Evolutionary conservation across 345 rosid species (phyloP).

Genomic region (Eucalyptus cloeziana): DNA sequence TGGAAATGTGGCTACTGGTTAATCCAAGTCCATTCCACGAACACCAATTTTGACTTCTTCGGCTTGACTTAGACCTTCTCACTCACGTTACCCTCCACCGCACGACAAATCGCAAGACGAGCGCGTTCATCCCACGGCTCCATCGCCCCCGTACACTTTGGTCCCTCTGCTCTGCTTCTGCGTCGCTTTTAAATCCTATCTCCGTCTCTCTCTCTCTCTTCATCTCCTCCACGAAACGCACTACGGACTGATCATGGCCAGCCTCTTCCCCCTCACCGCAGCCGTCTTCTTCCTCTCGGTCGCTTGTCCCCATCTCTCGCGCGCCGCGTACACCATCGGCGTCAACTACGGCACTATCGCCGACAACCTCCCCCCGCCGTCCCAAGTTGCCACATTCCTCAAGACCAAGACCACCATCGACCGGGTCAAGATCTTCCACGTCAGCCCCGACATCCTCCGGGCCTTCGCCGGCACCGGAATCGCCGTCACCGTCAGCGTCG

Average conservation of each 20-base stretch:
- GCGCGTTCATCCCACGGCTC: not conserved
- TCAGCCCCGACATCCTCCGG: constrained; percentile 51
- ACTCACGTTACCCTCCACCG: not conserved
- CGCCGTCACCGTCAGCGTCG: constrained; percentile 50
- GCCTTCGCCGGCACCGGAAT: constrained; percentile 65
- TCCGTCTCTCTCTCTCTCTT: not conserved
- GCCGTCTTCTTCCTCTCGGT: constrained; percentile 4
- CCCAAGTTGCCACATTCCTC: constrained; percentile 56
- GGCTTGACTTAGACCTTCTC: not conserved
- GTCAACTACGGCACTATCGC: constrained; percentile 76
- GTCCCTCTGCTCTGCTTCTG: not conserved
- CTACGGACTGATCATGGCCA: not conserved
- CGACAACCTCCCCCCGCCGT: constrained; percentile 65
- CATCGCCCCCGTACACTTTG: not conserved
- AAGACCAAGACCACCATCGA: constrained; percentile 55
- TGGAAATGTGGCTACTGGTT: no score
- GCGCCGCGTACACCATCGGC: constrained; percentile 41
- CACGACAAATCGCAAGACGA: not conserved
- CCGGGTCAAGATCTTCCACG: constrained; percentile 63
- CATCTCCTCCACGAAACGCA: not conserved
- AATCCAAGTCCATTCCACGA: not conserved
- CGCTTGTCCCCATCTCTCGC: not conserved
- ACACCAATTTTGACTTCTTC: not conserved
- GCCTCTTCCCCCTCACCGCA: not conserved
- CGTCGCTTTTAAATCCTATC: not conserved